A percentile compares a stretch with the other conserved stretches of the same genome.
These are phyloP conservation scores for Boletus reticulatus DNA, from an alignment of 768 basidiomycete genomes.

Conservation along the genomic window DNA sequence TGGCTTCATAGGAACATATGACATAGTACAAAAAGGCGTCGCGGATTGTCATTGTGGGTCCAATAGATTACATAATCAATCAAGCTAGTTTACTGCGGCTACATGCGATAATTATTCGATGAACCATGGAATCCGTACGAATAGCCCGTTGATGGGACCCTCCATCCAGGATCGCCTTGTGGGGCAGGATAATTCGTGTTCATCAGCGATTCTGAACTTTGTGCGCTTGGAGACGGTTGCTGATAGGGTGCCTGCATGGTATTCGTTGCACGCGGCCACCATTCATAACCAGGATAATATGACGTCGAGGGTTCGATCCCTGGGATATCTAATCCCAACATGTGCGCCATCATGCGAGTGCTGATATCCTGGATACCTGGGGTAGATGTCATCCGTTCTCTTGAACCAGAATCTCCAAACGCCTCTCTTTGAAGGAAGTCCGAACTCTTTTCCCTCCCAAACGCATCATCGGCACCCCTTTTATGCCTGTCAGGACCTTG, in stretches of 20 bases:
- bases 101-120: slow-evolving; percentile 23
- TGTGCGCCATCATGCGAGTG: slow-evolving; percentile 68
- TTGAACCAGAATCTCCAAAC: slow-evolving; percentile 29
- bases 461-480: slow-evolving; percentile 60
- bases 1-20: slow-evolving; percentile 11
- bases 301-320: slow-evolving; percentile 57
- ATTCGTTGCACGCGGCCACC: slow-evolving; percentile 52
- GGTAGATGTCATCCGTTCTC: slow-evolving; percentile 21
- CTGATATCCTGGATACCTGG: slow-evolving; percentile 60
- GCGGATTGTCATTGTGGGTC: slow-evolving; percentile 33
- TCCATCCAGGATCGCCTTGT: slow-evolving; percentile 22
- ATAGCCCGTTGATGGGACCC: slow-evolving; percentile 12
- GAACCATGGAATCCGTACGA: slow-evolving; percentile 20
- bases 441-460: slow-evolving; percentile 52
- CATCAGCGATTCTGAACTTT: slow-evolving; percentile 7
- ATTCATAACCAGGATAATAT: slow-evolving; percentile 53
- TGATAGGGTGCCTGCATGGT: slow-evolving; percentile 14
- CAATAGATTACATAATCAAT: slow-evolving; percentile 32
- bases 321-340: slow-evolving; percentile 65
- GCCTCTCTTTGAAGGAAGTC: slow-evolving; percentile 44
- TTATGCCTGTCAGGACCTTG: slow-evolving; percentile 48
- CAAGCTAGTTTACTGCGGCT: neutral
- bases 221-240: slow-evolving; percentile 3
- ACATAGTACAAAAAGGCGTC: neutral
- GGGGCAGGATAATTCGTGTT: slow-evolving; percentile 16